Percentiles rank a stretch among this genome's conserved stretches.
Evolutionary conservation across 768 basidiomycete species (phyloP).

Genomic region (Auriscalpium orientale): DNA sequence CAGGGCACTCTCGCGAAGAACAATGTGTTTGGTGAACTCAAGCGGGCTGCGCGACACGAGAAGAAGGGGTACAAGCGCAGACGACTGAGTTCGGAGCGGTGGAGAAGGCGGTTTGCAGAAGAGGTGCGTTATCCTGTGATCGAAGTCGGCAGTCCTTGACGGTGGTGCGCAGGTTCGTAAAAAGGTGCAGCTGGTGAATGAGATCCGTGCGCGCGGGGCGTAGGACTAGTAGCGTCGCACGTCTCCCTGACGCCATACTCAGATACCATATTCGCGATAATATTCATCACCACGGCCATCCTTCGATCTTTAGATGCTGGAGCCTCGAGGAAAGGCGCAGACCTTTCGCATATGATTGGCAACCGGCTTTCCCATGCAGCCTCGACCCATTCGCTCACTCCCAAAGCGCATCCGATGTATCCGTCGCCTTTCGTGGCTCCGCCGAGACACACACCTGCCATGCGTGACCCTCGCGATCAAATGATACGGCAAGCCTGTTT

Average conservation of each 20-base stretch:
- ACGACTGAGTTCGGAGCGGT: conserved; percentile 66
- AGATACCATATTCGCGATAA: too few species aligned
- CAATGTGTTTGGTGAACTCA: conserved; percentile 43
- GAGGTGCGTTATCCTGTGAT: conserved; percentile 42
- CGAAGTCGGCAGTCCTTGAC: conserved; percentile 10
- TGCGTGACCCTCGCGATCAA: too few species aligned
- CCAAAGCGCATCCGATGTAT: neutral
- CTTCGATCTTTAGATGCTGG: too few species aligned
- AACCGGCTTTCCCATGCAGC: too few species aligned
- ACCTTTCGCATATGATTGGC: too few species aligned
- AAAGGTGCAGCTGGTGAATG: conserved; percentile 73
- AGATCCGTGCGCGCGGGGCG: conserved; percentile 70
- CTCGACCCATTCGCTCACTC: too few species aligned
- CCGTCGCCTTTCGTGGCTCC: neutral
- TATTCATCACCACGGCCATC: too few species aligned
- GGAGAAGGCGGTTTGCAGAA: conserved; percentile 73
- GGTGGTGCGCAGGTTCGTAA: conserved; percentile 57
- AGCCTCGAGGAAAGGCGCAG: too few species aligned
- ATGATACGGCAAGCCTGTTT: too few species aligned
- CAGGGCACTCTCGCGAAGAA: conserved; percentile 47
- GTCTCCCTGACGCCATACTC: conserved; percentile 1
- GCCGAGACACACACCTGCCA: neutral
- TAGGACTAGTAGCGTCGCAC: conserved; percentile 25
- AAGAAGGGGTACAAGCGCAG: conserved; percentile 77
- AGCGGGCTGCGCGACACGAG: conserved; percentile 57